Base-by-base conservation (phyloP, 108 stramenopile genomes). In the Pseudonitzschia pungens region DNA sequence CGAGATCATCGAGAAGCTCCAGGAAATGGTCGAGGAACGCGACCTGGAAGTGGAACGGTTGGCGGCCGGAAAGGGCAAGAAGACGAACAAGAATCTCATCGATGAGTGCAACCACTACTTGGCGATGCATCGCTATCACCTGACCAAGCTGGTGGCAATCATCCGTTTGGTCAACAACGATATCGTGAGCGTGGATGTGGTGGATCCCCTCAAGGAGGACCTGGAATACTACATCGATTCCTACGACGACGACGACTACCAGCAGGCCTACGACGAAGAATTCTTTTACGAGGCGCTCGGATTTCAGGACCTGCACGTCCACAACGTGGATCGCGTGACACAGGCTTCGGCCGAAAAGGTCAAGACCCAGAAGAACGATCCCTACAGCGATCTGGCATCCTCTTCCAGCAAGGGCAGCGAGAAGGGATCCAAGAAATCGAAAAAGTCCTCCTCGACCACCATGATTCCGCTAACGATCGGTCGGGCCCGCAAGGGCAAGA, bases 151-250 rank as follows among this genome's bases (percentile, higher is more conserved):
- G 58, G 98, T 99, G 73, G 94, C 93, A 44, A 97, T 99, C 75
- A 93, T 94, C 63, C 87, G 98, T 32, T 80, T 99, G 14, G 88
- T 99, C 65, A 96, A 92, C 74, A 99, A 99, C 78, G 97, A 96
- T 72, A 77, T 81, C 9, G 60, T 99, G 18, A 84, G 88, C 44
- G 85, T 92, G 45, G 93, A 93, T 1, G 52, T 66, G 33, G 92
- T 99, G 22, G 92, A 98, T 59, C 81, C 86, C 31, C 57, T 84
- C 50, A 94, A 90, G 79, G 99, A 99, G n/a, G 97, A 98, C 72
- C 67, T 99, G 15, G 97, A 97, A 21, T 99, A 96, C 74, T 99
- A 98, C 77, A 68, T 98, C 3, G 98, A 99, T 51, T 88, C 84
- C 16, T 86, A 92, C 63, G 68, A 89, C 59, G 97, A 99, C 48